Evolutionary conservation across 345 rosid genomes (phyloP).

Genomic region (Citrus sinensis): DNA sequence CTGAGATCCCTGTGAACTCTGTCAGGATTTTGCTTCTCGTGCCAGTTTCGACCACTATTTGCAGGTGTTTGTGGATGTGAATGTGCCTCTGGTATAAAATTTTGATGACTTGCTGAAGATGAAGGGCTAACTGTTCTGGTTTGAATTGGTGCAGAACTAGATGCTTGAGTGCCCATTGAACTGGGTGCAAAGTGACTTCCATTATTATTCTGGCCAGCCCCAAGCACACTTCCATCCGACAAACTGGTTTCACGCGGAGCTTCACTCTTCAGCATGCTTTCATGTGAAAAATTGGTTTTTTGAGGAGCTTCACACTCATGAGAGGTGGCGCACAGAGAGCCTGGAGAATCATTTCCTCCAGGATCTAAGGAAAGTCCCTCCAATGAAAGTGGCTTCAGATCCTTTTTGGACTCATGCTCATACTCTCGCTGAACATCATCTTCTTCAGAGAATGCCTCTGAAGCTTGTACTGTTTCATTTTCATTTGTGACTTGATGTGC

Average conservation of each 20-base stretch:
- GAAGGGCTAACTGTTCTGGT: conserved; percentile 24
- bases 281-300: conserved; percentile 26
- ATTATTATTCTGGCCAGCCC: conserved; percentile 22
- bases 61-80: conserved; percentile 17
- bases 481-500: conserved; percentile 16
- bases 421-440: conserved; percentile 19
- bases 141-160: conserved; percentile 41
- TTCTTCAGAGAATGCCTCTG: conserved; percentile 23
- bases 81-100: conserved; percentile 7
- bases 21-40: conserved; percentile 32
- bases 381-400: conserved; percentile 33
- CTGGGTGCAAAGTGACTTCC: conserved; percentile 27
- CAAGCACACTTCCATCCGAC: conserved; percentile 27
- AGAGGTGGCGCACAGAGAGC: conserved; percentile 17
- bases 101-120: conserved; percentile 31
- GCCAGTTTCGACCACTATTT: conserved; percentile 29
- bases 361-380: conserved; percentile 45
- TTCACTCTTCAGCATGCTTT: conserved; percentile 26
- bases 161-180: conserved; percentile 31
- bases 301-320: conserved; percentile 26
- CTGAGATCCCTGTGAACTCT: conserved; percentile 42
- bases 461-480: conserved; percentile 28
- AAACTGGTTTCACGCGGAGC: conserved; percentile 28
- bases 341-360: conserved; percentile 12
- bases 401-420: conserved; percentile 24